Conservation (phyloP, 2,329 filamentous ascomycete genomes). For the Fusarium nisikadoi region DNA sequence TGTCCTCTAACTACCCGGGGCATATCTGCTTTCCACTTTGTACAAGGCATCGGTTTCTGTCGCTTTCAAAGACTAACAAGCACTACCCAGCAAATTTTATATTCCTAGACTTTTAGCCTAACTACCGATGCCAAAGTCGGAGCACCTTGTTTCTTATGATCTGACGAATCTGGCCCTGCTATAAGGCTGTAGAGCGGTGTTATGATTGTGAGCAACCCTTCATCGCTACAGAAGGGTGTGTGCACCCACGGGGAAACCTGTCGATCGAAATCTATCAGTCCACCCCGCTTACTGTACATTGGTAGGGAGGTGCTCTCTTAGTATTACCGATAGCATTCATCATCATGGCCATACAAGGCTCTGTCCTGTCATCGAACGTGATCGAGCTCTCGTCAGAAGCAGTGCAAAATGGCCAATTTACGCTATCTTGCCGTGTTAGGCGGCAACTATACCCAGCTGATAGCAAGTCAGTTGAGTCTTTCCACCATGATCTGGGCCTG, state of each 20-base stretch:
- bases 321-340: conserved; percentile 5
- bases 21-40: neutral
- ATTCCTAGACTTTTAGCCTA: neutral
- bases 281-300: neutral
- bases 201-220: conserved; percentile 3
- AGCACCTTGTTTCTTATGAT: neutral
- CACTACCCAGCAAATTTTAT: neutral
- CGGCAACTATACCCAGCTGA: conserved; percentile 25
- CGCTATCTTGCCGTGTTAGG: conserved; percentile 32
- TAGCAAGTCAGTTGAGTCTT: conserved; percentile 18
- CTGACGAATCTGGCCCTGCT: neutral
- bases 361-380: conserved; percentile 13
- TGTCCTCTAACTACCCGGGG: neutral
- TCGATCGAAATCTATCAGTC: conserved; percentile 21
- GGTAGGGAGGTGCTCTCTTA: conserved; percentile 19
- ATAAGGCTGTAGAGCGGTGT: conserved; percentile 15
- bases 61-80: neutral
- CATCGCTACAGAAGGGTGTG: conserved; percentile 8
- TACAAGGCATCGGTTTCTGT: neutral
- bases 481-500: conserved; percentile 18
- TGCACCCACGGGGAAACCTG: neutral
- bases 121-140: neutral
- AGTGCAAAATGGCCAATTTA: neutral
- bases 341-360: conserved; percentile 32
- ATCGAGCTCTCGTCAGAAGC: neutral